These are phyloP conservation scores for Candida easanensis DNA, from an alignment of 805 yeast genomes.

Conservation along the genomic window DNA sequence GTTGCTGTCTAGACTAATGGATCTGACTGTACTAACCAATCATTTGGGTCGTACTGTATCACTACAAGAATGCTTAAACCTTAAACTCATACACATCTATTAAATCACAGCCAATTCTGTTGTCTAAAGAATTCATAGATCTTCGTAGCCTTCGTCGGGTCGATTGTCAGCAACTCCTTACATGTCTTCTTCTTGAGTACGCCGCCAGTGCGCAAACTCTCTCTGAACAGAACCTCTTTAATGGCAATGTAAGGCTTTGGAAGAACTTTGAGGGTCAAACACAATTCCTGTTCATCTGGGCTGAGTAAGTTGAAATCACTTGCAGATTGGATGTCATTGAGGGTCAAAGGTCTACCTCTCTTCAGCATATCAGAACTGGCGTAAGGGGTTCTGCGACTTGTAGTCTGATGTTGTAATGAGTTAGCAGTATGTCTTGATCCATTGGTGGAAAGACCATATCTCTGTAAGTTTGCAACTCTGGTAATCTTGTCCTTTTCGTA, in stretches of 20 bases:
- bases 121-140: slow-evolving; percentile 90
- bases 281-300: slow-evolving; percentile 83
- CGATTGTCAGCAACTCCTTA: slow-evolving; percentile 80
- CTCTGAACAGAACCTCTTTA: slow-evolving; percentile 85
- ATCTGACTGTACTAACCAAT: too few species aligned
- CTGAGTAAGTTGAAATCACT: slow-evolving; percentile 81
- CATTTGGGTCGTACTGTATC: too few species aligned
- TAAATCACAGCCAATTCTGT: slow-evolving; percentile 72
- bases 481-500: slow-evolving; percentile 85
- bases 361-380: slow-evolving; percentile 21
- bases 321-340: slow-evolving; percentile 70
- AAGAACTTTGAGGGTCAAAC: slow-evolving; percentile 76
- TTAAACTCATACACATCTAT: background rate
- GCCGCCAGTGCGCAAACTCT: slow-evolving; percentile 83
- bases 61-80: too few species aligned
- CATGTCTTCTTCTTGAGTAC: slow-evolving; percentile 77
- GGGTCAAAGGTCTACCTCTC: slow-evolving; percentile 44
- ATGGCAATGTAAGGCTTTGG: slow-evolving; percentile 95
- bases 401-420: slow-evolving; percentile 27
- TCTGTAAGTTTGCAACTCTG: slow-evolving; percentile 59
- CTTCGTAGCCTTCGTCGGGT: slow-evolving; percentile 79
- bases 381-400: slow-evolving; percentile 21
- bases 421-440: slow-evolving; percentile 34
- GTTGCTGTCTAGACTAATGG: too few species aligned
- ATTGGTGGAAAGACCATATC: slow-evolving; percentile 37